Percentiles rank a stretch among this genome's conserved stretches.
These are phyloP conservation scores for Cystoisospora suis DNA, from an alignment of 169 alveolate genomes.

Conservation along the genomic window DNA sequence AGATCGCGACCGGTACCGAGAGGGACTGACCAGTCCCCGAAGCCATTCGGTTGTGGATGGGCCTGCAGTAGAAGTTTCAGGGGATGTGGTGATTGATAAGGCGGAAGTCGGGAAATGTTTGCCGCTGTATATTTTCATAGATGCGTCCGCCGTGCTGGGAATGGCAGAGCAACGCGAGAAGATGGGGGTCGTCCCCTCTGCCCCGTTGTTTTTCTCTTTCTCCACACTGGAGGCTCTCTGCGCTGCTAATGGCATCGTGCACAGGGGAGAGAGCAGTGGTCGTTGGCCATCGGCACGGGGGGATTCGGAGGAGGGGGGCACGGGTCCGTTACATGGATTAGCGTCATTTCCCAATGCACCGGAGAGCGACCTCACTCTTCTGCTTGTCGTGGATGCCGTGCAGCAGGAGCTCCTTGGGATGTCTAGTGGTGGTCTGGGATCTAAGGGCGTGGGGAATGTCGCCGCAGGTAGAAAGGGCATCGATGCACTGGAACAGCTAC, in stretches of 20 bases:
- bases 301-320: not conserved
- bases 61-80: too few species aligned
- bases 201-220: not conserved
- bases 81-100: not conserved
- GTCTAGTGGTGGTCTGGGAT: slow-evolving; percentile 2
- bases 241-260: not conserved
- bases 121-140: slow-evolving; percentile 50
- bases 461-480: not conserved
- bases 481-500: slow-evolving; percentile 45
- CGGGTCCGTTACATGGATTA: too few species aligned
- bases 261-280: not conserved
- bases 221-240: slow-evolving; percentile 10
- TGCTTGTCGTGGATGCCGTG: slow-evolving; percentile 34
- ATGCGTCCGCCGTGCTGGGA: slow-evolving; percentile 48
- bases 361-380: slow-evolving; percentile 29
- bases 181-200: not conserved
- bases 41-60: not conserved
- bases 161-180: slow-evolving; percentile 21
- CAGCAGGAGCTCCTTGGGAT: slow-evolving; percentile 24
- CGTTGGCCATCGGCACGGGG: not conserved
- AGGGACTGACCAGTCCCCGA: not conserved
- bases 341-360: not conserved
- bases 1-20: not conserved
- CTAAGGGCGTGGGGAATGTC: not conserved
- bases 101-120: slow-evolving; percentile 36